Conservation (phyloP, 2,329 filamentous ascomycete species). For the Alternaria sp. region DNA sequence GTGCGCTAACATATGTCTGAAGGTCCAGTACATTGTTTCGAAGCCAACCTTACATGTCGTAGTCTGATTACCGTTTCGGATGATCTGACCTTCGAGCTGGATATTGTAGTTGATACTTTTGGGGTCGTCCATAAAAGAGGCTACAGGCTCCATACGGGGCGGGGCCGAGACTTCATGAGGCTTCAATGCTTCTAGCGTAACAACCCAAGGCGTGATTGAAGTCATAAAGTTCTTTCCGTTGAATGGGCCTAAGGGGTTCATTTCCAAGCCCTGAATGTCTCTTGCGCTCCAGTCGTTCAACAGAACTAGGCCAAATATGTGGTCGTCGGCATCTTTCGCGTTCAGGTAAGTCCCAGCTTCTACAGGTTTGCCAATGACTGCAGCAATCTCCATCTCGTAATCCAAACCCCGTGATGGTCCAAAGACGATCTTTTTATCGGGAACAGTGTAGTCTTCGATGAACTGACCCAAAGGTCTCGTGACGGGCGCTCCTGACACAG, state of each 20-base stretch:
- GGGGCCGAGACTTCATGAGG: constrained; percentile 38
- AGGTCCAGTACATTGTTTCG: constrained; percentile 57
- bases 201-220: constrained; percentile 68
- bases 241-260: constrained; percentile 68
- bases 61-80: constrained; percentile 27
- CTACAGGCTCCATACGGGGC: constrained; percentile 30
- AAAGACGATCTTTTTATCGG: constrained; percentile 62
- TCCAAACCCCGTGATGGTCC: constrained; percentile 55
- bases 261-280: constrained; percentile 70
- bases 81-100: constrained; percentile 32
- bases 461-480: constrained; percentile 39
- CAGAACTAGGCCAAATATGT: constrained; percentile 70
- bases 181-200: constrained; percentile 67
- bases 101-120: constrained; percentile 38
- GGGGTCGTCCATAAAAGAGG: constrained; percentile 37
- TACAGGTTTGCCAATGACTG: constrained; percentile 55
- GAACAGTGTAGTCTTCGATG: constrained; percentile 36
- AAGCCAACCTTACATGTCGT: constrained; percentile 44
- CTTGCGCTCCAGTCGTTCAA: constrained; percentile 71
- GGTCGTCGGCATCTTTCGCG: constrained; percentile 57
- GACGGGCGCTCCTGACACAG: constrained; percentile 56
- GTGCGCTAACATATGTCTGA: constrained; percentile 57
- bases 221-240: constrained; percentile 70
- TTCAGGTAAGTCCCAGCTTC: constrained; percentile 50
- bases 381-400: constrained; percentile 62